A percentile compares a stretch with the other conserved stretches of the same genome.
Conservation (phyloP, 306 rosid species). For the Castanea crenata region DNA sequence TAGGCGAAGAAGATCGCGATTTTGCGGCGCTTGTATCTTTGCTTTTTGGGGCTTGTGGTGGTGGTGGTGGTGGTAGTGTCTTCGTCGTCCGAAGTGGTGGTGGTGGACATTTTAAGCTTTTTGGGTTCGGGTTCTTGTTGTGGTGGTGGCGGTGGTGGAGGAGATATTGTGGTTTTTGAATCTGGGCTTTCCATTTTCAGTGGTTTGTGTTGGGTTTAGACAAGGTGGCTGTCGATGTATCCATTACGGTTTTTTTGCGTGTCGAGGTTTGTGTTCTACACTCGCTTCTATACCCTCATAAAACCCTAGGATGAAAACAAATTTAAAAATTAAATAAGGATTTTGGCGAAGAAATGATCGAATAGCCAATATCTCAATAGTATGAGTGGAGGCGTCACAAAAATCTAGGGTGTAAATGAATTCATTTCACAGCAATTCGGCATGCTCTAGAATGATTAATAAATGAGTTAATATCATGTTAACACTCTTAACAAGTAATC, state of each 20-base stretch:
- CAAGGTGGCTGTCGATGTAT: neutral
- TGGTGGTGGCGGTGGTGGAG: conserved; percentile 19
- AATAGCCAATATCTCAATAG: too few species aligned
- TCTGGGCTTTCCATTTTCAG: conserved; percentile 63
- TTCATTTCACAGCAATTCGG: too few species aligned
- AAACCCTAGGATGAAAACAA: conserved; percentile 25
- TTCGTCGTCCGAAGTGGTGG: conserved; percentile 72
- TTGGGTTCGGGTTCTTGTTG: conserved; percentile 54
- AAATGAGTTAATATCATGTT: too few species aligned
- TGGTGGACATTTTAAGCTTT: conserved; percentile 83
- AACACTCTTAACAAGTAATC: too few species aligned
- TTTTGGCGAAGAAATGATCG: too few species aligned
- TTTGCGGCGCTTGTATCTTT: conserved; percentile 77
- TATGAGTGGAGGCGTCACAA: too few species aligned
- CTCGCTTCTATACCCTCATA: conserved; percentile 19
- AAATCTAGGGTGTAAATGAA: too few species aligned
- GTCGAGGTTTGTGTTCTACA: neutral
- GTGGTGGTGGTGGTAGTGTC: conserved; percentile 22
- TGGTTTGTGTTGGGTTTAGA: conserved; percentile 18
- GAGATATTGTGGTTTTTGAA: conserved; percentile 31
- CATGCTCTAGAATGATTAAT: too few species aligned
- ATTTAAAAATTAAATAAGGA: too few species aligned
- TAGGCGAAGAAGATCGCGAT: conserved; percentile 86
- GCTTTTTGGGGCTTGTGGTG: conserved; percentile 34
- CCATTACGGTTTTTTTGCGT: conserved; percentile 13